phyloP scores from a whole-genome alignment of 2,329 filamentous ascomycete species.

The Fusarium coicis region DNA sequence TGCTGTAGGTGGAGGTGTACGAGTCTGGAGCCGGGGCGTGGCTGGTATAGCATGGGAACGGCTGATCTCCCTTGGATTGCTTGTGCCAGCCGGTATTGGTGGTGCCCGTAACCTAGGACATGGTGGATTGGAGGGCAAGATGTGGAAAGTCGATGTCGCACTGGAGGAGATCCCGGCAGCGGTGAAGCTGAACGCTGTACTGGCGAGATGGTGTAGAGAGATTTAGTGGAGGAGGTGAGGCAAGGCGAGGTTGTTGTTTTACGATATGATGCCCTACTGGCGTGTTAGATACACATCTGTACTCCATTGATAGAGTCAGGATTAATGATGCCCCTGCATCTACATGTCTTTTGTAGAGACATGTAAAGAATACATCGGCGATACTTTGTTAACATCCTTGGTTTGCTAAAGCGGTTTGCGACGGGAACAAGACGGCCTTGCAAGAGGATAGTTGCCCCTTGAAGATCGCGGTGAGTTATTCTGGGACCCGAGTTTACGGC shows the following conservation, averaged over 20 bases:
- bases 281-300: slow-evolving; percentile 25
- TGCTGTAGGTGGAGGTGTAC: slow-evolving; percentile 70
- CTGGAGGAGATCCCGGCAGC: slow-evolving; percentile 80
- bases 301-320: slow-evolving; percentile 10
- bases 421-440: slow-evolving; percentile 26
- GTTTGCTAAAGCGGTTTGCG: background rate
- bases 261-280: slow-evolving; percentile 8
- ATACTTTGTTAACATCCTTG: slow-evolving; percentile 6
- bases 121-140: slow-evolving; percentile 69
- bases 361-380: slow-evolving; percentile 18
- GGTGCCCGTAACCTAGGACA: slow-evolving; percentile 58
- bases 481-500: background rate
- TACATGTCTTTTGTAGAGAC: background rate
- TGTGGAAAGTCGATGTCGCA: slow-evolving; percentile 80
- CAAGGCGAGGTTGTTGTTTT: slow-evolving; percentile 2
- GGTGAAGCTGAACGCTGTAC: slow-evolving; percentile 66
- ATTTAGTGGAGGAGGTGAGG: slow-evolving; percentile 56
- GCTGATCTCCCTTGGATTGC: slow-evolving; percentile 73
- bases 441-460: background rate
- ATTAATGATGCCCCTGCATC: slow-evolving; percentile 12
- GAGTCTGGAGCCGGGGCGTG: slow-evolving; percentile 81
- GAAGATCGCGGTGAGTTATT: slow-evolving; percentile 2
- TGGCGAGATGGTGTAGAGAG: slow-evolving; percentile 82
- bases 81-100: slow-evolving; percentile 74
- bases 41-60: slow-evolving; percentile 81